Percentiles rank a stretch among this genome's conserved stretches.
Conservation (phyloP, 768 basidiomycete species). For the Cystofilobasidium ferigula region DNA sequence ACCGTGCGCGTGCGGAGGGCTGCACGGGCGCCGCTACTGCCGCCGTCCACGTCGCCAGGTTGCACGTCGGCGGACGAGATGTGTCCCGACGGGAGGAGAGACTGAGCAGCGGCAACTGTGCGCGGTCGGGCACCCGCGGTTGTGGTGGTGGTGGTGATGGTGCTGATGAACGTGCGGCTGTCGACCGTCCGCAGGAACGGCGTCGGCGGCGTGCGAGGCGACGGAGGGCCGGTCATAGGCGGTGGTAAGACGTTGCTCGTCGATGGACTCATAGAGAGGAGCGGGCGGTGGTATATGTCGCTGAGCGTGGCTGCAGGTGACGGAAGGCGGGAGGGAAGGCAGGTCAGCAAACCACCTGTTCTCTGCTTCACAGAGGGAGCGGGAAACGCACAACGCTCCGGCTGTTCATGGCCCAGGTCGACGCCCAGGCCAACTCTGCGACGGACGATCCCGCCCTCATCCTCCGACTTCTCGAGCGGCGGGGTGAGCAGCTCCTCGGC, state of each 20-base stretch:
- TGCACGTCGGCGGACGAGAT: neutral
- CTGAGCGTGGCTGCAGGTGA: too few species aligned
- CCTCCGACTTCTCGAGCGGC: neutral
- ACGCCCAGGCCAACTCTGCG: neutral
- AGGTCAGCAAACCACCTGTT: too few species aligned
- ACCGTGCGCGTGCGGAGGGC: neutral
- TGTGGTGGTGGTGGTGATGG: slow-evolving; percentile 9
- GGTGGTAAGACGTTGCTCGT: neutral
- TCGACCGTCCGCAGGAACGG: slow-evolving; percentile 1
- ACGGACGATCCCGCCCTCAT: neutral
- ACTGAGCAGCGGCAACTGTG: neutral
- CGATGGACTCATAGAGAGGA: neutral
- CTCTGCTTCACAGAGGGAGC: neutral
- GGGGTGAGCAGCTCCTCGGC: neutral
- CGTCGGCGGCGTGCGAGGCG: neutral
- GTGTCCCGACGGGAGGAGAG: neutral
- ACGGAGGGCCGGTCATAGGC: neutral
- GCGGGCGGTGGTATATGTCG: neutral
- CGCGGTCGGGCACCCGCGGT: too few species aligned
- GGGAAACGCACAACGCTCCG: neutral
- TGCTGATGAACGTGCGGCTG: slow-evolving; percentile 6
- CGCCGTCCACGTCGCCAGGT: neutral
- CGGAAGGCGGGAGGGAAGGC: too few species aligned
- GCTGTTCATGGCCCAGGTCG: neutral
- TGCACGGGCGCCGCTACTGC: too few species aligned